Base-by-base conservation (phyloP, 768 basidiomycete species). In the Termitomyces sp. region DNA sequence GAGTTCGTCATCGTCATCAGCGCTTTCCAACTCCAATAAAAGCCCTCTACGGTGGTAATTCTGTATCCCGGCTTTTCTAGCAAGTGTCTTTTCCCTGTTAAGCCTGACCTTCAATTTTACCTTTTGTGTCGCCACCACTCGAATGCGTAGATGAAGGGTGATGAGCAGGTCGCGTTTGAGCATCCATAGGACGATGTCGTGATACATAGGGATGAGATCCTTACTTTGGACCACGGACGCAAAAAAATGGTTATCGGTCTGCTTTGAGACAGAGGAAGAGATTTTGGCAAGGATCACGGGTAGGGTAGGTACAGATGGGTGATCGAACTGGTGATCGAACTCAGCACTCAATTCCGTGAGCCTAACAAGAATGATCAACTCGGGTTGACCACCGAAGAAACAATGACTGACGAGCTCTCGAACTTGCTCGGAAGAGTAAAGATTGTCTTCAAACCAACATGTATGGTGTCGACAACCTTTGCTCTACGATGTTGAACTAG, bases 151-250 rank as follows among this genome's bases (percentile, higher is more conserved):
- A 66, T 95, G 94, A 27, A 94, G 78, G 17, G 91, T 89, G 52
- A 91, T 80, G 17, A 98, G 75, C 60, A 98, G 77, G 65, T 93
- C 93, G 40, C 85, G 84, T 66, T 89, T 89, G 37, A 98, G 78
- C 78, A 98, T 83, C 96, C 95, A 98, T 37, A 89, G 72, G 11
- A 98, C 83, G 30, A 95, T 89, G 27, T 92, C 84, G 60, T 88
- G 81, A 69, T 90, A 96, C 50, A 84, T 68, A 5, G 81, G 77
- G 28, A 93, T 81, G 11, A 79, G 73, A 39, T 88, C 86, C 64
- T 87, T 85, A 21, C 78, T 71, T 46, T 82, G 77, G 16, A 91
- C 87, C 44, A 97, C 83, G 10, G 89, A 81, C 16, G 87, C 86
- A 59, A 88, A 89, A 70, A 94, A 94, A 59, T 92, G 86, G 58